Base-by-base conservation (phyloP, 305 asterid genomes). In the Petunia hybrid region DNA sequence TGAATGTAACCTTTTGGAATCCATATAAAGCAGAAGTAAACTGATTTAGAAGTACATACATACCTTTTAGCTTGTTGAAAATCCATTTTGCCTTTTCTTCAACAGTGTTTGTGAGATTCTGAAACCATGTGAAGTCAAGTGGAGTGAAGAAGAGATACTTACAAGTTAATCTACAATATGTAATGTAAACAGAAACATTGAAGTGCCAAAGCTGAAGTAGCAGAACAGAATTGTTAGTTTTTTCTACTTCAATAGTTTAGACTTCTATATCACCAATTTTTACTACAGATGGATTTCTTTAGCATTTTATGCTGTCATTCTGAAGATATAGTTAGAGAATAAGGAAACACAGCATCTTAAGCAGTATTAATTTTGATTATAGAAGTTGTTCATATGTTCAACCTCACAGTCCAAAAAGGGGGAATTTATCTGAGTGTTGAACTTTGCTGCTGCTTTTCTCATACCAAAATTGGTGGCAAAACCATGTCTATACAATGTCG, bases 61-160 rank as follows among this genome's bases (percentile, higher is more conserved):
- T 86, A 95, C 99, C 99, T 93, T 95, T 93, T 85, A 95, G 94
- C 89, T 92, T 95, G 91, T 95, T 91, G 95, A 95, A 95, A 68
- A 95, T 68, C 97, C 98, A 95, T 88, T 92, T 95, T 9, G 97
- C 99, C 89, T 91, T 95, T 89, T 93, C 97, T 83, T 95, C 99
- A 10, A 93, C 97, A 0, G 99, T 91, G 87, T 68, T 93, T 5
- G 99, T 91, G 64, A 93, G 82, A n/a, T 91, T 91, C 99, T 95
- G 94, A 8, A 85, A 82, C n/a, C 12, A 75, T 66, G 80, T 42
- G 41, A 80, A 46, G 40, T 67, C 75, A 76, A 55, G 39, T 61
- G 51, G 63, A 13, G 78, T 36, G 78, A 51, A 35, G 63, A 73
- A 73, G 43, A 46, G 77, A 61, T 2, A 13, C n/a, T 35, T 51